phyloP scores from a whole-genome alignment of 208 protist genomes.

The Trypanosoma cruzi region DNA sequence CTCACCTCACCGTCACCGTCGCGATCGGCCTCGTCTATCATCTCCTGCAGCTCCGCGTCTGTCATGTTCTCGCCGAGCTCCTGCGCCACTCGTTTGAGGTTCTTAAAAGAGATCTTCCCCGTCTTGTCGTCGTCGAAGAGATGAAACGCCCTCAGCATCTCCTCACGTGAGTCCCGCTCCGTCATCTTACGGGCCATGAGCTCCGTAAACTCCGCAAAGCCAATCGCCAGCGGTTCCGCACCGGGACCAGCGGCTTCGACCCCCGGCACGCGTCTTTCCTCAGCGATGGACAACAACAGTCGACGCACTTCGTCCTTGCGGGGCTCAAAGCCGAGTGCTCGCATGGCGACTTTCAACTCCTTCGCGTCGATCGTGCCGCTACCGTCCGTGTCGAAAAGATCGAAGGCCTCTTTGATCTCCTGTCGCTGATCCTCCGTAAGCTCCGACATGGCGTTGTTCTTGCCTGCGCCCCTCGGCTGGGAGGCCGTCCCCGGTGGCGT shows the following conservation, averaged over 20 bases:
- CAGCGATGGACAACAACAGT: slow-evolving; percentile 50
- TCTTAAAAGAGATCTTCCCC: slow-evolving; percentile 96
- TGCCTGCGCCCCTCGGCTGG: neutral
- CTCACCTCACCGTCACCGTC: slow-evolving; percentile 96
- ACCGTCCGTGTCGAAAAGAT: slow-evolving; percentile 97
- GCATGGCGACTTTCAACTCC: slow-evolving; percentile 95
- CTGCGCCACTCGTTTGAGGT: slow-evolving; percentile 96
- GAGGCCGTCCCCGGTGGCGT: neutral
- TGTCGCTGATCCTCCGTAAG: slow-evolving; percentile 87
- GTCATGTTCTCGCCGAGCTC: slow-evolving; percentile 96
- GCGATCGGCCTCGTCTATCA: slow-evolving; percentile 97
- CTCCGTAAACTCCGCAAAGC: slow-evolving; percentile 84
- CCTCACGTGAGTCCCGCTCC: slow-evolving; percentile 91
- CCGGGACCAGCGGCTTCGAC: slow-evolving; percentile 28
- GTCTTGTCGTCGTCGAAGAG: slow-evolving; percentile 96
- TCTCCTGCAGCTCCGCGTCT: slow-evolving; percentile 97
- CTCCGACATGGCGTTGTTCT: neutral
- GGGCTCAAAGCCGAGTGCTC: slow-evolving; percentile 95
- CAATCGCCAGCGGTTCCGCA: slow-evolving; percentile 58
- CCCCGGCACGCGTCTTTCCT: slow-evolving; percentile 29
- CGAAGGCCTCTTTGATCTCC: slow-evolving; percentile 96
- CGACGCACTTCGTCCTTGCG: slow-evolving; percentile 93
- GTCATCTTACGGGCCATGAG: slow-evolving; percentile 91
- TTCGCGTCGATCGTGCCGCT: slow-evolving; percentile 93
- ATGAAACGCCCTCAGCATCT: slow-evolving; percentile 96